These are phyloP conservation scores for Pulveroboletus frians DNA, from an alignment of 768 basidiomycete genomes.

Conservation along the genomic window DNA sequence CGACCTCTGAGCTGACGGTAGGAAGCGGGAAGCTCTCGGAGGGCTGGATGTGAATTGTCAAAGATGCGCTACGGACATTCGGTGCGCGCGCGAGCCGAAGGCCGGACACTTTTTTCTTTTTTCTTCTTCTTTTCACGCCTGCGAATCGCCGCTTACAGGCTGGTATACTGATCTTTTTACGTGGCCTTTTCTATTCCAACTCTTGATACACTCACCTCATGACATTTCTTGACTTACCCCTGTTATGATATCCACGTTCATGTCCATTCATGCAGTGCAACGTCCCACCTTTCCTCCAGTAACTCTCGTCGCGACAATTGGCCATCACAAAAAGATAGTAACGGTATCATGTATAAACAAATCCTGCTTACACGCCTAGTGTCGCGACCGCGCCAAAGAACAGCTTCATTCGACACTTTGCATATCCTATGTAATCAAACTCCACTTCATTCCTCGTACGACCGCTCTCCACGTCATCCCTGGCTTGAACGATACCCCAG, in stretches of 20 bases:
- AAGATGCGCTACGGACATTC: slow-evolving; percentile 5
- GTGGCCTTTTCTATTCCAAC: slow-evolving; percentile 19
- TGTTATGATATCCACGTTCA: slow-evolving; percentile 40
- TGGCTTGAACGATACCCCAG: slow-evolving; percentile 92
- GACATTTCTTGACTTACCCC: slow-evolving; percentile 33
- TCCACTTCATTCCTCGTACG: slow-evolving; percentile 51
- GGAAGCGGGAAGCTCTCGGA: slow-evolving; percentile 52
- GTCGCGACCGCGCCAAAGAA: slow-evolving; percentile 54
- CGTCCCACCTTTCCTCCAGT: slow-evolving; percentile 45
- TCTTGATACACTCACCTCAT: slow-evolving; percentile 26
- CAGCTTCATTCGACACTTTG: slow-evolving; percentile 57
- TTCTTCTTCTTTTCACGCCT: slow-evolving; percentile 5
- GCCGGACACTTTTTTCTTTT: slow-evolving; percentile 39
- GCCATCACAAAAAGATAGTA: background rate
- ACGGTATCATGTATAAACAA: slow-evolving; percentile 1
- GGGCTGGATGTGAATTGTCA: slow-evolving; percentile 35
- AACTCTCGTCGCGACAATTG: slow-evolving; percentile 19
- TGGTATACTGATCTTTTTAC: slow-evolving; percentile 6
- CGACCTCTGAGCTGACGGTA: slow-evolving; percentile 46
- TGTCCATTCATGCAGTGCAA: slow-evolving; percentile 27
- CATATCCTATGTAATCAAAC: slow-evolving; percentile 88
- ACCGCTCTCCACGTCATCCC: slow-evolving; percentile 60
- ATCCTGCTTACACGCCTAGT: slow-evolving; percentile 33
- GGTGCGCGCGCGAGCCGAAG: slow-evolving; percentile 18
- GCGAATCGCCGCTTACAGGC: slow-evolving; percentile 5